A percentile compares a stretch with the other conserved stretches of the same genome.
These are phyloP conservation scores for Eragrostis nindensis DNA, from an alignment of 176 grass and related monocot species.

Conservation along the genomic window DNA sequence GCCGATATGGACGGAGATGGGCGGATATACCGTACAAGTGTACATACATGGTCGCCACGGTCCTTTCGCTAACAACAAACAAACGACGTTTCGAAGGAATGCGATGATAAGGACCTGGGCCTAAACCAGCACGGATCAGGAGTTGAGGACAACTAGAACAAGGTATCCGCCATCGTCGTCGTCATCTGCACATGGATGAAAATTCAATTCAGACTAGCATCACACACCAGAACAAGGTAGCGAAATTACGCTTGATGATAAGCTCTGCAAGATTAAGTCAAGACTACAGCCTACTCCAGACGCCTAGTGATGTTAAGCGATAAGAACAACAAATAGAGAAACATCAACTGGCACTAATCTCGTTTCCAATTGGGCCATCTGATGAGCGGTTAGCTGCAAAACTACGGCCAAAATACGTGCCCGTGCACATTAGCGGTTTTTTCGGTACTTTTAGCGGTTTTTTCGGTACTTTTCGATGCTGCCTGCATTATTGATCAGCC, in stretches of 20 bases:
- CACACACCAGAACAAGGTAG: constrained; percentile 4
- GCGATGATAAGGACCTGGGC: background rate
- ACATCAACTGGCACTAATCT: background rate
- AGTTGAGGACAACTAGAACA: background rate
- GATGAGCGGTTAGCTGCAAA: background rate
- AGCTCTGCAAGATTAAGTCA: background rate
- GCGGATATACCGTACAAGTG: background rate
- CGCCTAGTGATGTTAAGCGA: background rate
- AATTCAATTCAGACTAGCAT: background rate
- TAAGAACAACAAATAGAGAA: background rate
- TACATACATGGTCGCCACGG: background rate
- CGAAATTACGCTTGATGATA: no score
- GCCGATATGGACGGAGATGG: no score
- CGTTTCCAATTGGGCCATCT: background rate
- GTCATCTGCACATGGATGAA: background rate
- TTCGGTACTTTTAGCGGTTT: no score
- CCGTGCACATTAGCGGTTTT: background rate
- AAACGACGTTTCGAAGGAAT: background rate
- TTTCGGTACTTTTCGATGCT: no score
- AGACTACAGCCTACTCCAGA: background rate
- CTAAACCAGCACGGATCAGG: constrained; percentile 17
- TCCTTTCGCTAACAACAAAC: background rate
- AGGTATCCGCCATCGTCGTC: background rate
- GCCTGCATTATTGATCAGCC: no score
- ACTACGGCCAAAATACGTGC: background rate